A percentile compares a stretch with the other conserved stretches of the same genome.
These are phyloP conservation scores for Colletotrichum lindemuthianum DNA, from an alignment of 2,329 filamentous ascomycete genomes.

Conservation along the genomic window DNA sequence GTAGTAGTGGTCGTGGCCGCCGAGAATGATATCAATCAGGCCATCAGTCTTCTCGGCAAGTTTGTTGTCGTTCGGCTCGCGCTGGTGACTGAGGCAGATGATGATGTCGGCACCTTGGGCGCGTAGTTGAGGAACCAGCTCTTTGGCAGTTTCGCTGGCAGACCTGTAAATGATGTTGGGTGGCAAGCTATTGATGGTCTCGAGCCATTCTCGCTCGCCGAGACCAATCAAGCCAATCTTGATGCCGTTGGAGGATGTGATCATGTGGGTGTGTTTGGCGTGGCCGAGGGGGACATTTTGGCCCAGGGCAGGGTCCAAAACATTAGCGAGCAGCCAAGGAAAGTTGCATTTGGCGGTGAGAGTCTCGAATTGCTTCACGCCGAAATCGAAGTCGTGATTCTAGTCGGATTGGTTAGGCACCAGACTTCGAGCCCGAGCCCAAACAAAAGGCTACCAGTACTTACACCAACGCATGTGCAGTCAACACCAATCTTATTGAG, in stretches of 20 bases:
- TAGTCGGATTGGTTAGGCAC: constrained; percentile 46
- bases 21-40: constrained; percentile 84
- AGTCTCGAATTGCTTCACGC: constrained; percentile 80
- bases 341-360: constrained; percentile 81
- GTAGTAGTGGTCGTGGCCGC: constrained; percentile 93
- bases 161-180: constrained; percentile 85
- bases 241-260: constrained; percentile 84
- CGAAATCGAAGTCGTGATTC: constrained; percentile 95
- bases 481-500: constrained; percentile 82
- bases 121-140: constrained; percentile 78
- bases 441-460: constrained; percentile 44
- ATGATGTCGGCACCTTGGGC: constrained; percentile 84
- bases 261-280: constrained; percentile 77
- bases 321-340: constrained; percentile 90
- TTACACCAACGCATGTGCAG: constrained; percentile 83
- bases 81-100: constrained; percentile 84
- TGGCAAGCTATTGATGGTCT: constrained; percentile 86
- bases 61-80: constrained; percentile 91
- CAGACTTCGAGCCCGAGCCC: neutral
- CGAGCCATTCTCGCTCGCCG: constrained; percentile 88
- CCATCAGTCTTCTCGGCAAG: constrained; percentile 79
- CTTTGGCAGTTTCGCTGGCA: constrained; percentile 77
- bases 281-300: constrained; percentile 79
- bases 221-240: constrained; percentile 88
- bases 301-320: constrained; percentile 84